These are phyloP conservation scores for Lodderomyces orthopsilosis DNA, from an alignment of 1,139 yeast species.

Conservation along the genomic window DNA sequence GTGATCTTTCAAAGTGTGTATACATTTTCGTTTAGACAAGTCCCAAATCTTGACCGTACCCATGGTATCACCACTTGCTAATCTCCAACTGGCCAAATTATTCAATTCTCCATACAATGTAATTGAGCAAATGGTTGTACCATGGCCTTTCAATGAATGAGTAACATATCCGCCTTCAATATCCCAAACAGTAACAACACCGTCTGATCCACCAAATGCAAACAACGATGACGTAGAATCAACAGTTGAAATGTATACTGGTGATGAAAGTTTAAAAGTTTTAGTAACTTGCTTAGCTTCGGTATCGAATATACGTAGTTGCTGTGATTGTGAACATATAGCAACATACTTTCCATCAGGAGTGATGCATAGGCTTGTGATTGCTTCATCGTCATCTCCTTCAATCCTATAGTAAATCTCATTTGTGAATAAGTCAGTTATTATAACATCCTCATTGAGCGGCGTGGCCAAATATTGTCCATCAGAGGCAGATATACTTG, in stretches of 20 bases:
- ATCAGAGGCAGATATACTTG: conserved; percentile 57
- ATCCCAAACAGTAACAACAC: conserved; percentile 90
- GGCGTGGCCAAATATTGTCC: conserved; percentile 79
- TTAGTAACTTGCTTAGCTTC: conserved; percentile 48
- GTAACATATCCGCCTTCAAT: conserved; percentile 84
- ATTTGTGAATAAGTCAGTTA: conserved; percentile 62
- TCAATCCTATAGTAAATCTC: conserved; percentile 59
- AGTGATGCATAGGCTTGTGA: conserved; percentile 72
- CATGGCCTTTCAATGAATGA: conserved; percentile 91
- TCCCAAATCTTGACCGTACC: conserved; percentile 91
- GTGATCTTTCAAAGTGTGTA: conserved; percentile 68
- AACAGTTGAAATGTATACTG: conserved; percentile 73
- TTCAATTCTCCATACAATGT: conserved; percentile 71
- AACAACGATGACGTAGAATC: conserved; percentile 83
- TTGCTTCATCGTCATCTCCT: conserved; percentile 76
- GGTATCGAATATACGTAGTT: conserved; percentile 62
- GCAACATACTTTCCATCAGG: conserved; percentile 74
- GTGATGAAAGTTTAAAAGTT: conserved; percentile 63
- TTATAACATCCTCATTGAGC: conserved; percentile 65
- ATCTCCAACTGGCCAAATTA: conserved; percentile 62
- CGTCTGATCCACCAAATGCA: conserved; percentile 96
- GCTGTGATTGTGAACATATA: conserved; percentile 80
- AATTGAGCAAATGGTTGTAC: conserved; percentile 82
- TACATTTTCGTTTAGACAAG: conserved; percentile 71
- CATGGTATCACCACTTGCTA: conserved; percentile 85